Percentiles rank a stretch among this genome's conserved stretches.
phyloP scores from a whole-genome alignment of 2,329 filamentous ascomycete genomes.

The Domatiomyces globalis region DNA sequence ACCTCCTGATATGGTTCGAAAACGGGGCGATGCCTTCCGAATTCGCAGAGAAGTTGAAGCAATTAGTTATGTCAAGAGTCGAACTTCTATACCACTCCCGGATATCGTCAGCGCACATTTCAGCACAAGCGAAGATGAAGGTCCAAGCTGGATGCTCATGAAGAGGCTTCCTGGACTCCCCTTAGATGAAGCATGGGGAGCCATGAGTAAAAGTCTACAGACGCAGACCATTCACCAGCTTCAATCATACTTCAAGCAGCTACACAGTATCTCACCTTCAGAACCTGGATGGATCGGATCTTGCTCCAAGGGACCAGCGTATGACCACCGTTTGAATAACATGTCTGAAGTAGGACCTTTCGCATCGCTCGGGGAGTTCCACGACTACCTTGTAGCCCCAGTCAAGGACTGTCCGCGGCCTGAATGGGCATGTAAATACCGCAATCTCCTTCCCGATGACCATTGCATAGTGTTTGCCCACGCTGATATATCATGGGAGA shows the following conservation, averaged over 20 bases:
- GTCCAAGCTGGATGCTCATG: too few species aligned
- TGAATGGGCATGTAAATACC: neutral
- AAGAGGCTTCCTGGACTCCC: too few species aligned
- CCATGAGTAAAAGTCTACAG: too few species aligned
- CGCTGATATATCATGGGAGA: slow-evolving; percentile 19
- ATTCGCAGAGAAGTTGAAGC: too few species aligned
- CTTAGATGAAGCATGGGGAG: too few species aligned
- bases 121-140: too few species aligned
- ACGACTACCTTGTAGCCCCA: neutral
- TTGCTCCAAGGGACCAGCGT: neutral
- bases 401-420: neutral
- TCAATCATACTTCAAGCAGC: neutral
- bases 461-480: slow-evolving; percentile 5
- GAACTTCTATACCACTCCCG: too few species aligned
- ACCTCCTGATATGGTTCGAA: too few species aligned
- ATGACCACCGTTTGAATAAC: neutral
- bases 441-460: neutral
- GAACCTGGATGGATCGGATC: neutral
- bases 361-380: neutral
- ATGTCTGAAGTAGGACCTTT: neutral
- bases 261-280: neutral
- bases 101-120: too few species aligned
- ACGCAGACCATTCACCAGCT: too few species aligned
- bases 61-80: too few species aligned
- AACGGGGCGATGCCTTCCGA: too few species aligned